Percentiles rank a stretch among this genome's conserved stretches.
phyloP scores from a whole-genome alignment of 192 early-diverging fungal genomes.

The Coemansia sp. region DNA sequence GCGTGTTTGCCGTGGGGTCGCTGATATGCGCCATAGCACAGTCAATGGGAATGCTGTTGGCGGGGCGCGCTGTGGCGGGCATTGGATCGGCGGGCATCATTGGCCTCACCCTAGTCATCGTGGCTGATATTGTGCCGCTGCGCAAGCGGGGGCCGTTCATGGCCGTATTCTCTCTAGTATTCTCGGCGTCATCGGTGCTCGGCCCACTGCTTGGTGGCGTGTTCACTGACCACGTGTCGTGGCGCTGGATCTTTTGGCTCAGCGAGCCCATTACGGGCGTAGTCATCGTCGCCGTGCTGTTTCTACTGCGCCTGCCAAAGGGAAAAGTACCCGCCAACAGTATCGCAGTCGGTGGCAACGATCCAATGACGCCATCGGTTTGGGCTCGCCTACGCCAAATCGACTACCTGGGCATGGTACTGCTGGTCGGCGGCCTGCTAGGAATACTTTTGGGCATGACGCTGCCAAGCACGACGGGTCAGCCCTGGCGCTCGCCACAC shows the following conservation, averaged over 20 bases:
- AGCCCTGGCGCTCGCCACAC: slow-evolving; percentile 63
- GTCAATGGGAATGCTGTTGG: slow-evolving; percentile 68
- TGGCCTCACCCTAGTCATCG: slow-evolving; percentile 66
- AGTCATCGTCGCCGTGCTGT: slow-evolving; percentile 49
- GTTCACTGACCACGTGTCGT: slow-evolving; percentile 60
- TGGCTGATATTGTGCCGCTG: slow-evolving; percentile 72
- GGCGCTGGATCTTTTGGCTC: slow-evolving; percentile 70
- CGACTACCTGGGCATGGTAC: slow-evolving; percentile 67
- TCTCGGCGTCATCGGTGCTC: slow-evolving; percentile 62
- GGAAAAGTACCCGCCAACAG: neutral
- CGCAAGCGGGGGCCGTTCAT: slow-evolving; percentile 68
- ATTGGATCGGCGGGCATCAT: slow-evolving; percentile 71
- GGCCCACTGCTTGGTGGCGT: slow-evolving; percentile 65
- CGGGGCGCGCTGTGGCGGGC: slow-evolving; percentile 67
- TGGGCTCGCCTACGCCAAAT: slow-evolving; percentile 62
- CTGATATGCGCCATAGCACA: slow-evolving; percentile 60
- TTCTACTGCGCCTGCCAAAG: slow-evolving; percentile 45
- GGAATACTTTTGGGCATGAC: slow-evolving; percentile 71
- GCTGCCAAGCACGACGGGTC: slow-evolving; percentile 69
- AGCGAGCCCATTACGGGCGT: slow-evolving; percentile 58
- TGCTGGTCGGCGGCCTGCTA: slow-evolving; percentile 63
- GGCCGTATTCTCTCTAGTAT: slow-evolving; percentile 63
- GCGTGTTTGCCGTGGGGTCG: slow-evolving; percentile 62
- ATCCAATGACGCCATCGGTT: neutral
- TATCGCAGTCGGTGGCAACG: neutral